Conservation (phyloP, 495 filamentous ascomycete genomes). For the Pyronema domesticum region DNA sequence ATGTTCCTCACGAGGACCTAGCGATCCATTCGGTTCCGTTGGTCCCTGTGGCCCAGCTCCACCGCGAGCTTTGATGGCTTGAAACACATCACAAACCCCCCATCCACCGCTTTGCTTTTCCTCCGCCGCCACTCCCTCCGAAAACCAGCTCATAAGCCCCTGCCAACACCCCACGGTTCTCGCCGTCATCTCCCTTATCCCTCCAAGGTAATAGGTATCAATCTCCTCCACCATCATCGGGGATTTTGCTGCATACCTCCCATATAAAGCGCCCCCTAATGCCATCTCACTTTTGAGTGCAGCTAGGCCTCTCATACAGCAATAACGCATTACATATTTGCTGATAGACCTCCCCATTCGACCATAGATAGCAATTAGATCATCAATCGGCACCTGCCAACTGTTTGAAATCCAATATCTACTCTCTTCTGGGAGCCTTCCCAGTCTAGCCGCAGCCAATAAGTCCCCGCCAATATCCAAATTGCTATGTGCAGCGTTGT, state of each 20-base stretch:
- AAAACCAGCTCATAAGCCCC: constrained; percentile 20
- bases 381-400: constrained; percentile 17
- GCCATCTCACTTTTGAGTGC: constrained; percentile 16
- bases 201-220: constrained; percentile 21
- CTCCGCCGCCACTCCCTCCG: constrained; percentile 10
- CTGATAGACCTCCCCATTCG: constrained; percentile 12
- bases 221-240: constrained; percentile 17
- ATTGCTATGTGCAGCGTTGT: constrained; percentile 8
- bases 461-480: constrained; percentile 21
- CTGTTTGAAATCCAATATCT: constrained; percentile 9
- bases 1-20: not conserved
- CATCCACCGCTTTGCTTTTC: constrained; percentile 17
- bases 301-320: constrained; percentile 16
- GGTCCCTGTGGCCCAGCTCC: constrained; percentile 9
- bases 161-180: constrained; percentile 20
- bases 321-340: constrained; percentile 13
- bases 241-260: constrained; percentile 9
- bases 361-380: constrained; percentile 18
- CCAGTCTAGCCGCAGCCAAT: constrained; percentile 11
- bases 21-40: not conserved
- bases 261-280: not conserved
- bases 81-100: constrained; percentile 23
- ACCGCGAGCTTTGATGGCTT: constrained; percentile 16
- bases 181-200: constrained; percentile 20
- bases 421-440: constrained; percentile 5